These are phyloP conservation scores for Pichia sp. DNA, from an alignment of 1,139 yeast genomes.

Conservation along the genomic window DNA sequence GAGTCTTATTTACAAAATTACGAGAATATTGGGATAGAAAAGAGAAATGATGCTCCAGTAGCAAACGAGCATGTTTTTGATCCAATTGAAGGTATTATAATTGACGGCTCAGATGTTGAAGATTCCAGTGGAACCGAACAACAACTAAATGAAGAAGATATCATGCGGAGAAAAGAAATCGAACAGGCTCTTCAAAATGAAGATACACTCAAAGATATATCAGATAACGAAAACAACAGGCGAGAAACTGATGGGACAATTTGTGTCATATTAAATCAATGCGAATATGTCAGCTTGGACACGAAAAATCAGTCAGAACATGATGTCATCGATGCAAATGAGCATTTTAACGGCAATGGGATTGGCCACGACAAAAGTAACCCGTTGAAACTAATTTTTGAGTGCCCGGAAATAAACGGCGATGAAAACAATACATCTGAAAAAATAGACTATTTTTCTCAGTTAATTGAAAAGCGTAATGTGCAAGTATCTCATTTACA, in stretches of 20 bases:
- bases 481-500: too few species aligned
- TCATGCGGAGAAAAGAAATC: constrained; percentile 27
- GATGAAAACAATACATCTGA: too few species aligned
- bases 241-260: not conserved
- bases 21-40: not conserved
- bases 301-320: too few species aligned
- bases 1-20: constrained; percentile 3
- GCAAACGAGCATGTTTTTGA: not conserved
- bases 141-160: constrained; percentile 10
- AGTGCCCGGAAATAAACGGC: too few species aligned
- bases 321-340: too few species aligned
- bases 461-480: too few species aligned
- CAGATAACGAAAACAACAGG: not conserved
- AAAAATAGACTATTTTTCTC: too few species aligned
- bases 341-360: too few species aligned
- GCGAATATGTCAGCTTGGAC: too few species aligned
- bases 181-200: constrained; percentile 30
- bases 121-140: constrained; percentile 14
- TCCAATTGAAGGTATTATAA: constrained; percentile 22
- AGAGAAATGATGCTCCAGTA: not conserved
- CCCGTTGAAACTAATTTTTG: too few species aligned
- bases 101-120: constrained; percentile 29
- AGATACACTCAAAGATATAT: constrained; percentile 1
- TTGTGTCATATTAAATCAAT: not conserved
- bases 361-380: too few species aligned